Base-by-base conservation (phyloP, 2,329 filamentous ascomycete genomes). In the Chaetomium globosum region DNA sequence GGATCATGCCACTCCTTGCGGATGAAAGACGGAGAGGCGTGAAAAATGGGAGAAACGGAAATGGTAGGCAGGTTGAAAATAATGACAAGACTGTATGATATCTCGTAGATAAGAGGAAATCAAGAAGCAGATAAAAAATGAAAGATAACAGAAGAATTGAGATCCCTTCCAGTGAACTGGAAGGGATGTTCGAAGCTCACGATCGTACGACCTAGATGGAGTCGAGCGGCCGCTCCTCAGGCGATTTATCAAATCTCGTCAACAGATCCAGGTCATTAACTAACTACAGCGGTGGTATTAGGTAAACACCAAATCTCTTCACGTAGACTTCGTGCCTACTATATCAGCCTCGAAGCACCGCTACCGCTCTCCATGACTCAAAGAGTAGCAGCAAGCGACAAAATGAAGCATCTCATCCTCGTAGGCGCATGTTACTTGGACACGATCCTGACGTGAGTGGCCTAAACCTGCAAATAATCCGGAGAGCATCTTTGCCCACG, bases 351-450 rank as follows among this genome's bases (percentile, higher is more conserved):
- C 16, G 16, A 43, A n/a, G 39, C n/a, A 5, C 16, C 5, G 39
- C 13, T n/a, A 7, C 36, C 36, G 36, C 13, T 19, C 13, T 5
- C 36, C 36, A 43, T 43, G 39, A 43, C 39, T n/a, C 16, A n/a
- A 8, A 21, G 46, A 13, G 12, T 26, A 48, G 16, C 30, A 43
- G 52, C 12, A 77, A 68, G n/a, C 19, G 9, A 33, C 26, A 59
- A 59, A 16, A 85, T 83, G 79, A 83, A 81, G 76, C 83, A 85
- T 69, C 79, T 91, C 67, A 78, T 90, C 59, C 83, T 87, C 54
- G 80, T 89, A 53, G 89, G 89, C 26, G 87, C 87, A 30, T 89
- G 87, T 70, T 91, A 91, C 76, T 77, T 90, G 46, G 89, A 91
- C 75, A 91, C 87, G 1, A 89, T 91, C 65, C 79, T 90, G 49